Percentiles rank a stretch among this genome's conserved stretches.
These are phyloP conservation scores for Cardamine chenopodiifolia DNA, from an alignment of 345 rosid genomes.

Conservation along the genomic window DNA sequence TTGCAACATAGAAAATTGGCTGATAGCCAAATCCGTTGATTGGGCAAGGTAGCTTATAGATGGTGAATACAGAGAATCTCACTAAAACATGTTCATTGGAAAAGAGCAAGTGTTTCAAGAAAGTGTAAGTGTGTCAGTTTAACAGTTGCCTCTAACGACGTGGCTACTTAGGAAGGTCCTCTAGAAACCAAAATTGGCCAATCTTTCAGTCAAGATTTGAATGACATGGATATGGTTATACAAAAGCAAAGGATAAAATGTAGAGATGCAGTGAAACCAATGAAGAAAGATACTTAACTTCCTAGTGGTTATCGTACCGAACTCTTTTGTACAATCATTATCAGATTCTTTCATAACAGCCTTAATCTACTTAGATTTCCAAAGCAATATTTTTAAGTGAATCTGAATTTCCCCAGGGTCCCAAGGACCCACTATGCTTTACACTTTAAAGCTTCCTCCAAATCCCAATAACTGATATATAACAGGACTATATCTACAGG, in stretches of 20 bases:
- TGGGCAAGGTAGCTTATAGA: conserved; percentile 21
- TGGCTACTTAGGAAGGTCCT: not conserved
- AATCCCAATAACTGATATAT: conserved; percentile 56
- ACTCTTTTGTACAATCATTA: conserved; percentile 59
- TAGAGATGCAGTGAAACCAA: conserved; percentile 48
- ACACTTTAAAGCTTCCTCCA: conserved; percentile 58
- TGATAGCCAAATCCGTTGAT: conserved; percentile 15
- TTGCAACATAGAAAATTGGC: conserved; percentile 6
- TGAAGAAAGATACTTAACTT: conserved; percentile 78
- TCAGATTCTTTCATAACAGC: conserved; percentile 77
- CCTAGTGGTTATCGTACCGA: conserved; percentile 55
- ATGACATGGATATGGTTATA: conserved; percentile 34
- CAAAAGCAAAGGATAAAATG: conserved; percentile 58
- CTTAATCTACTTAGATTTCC: conserved; percentile 63
- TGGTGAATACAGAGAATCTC: conserved; percentile 18
- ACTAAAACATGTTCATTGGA: conserved; percentile 13
- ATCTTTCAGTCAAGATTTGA: conserved; percentile 21
- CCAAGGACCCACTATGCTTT: conserved; percentile 66
- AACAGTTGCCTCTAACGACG: not conserved
- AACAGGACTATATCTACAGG: conserved; percentile 60
- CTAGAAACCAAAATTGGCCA: not conserved
- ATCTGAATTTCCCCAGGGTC: conserved; percentile 53
- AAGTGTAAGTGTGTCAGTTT: conserved; percentile 17
- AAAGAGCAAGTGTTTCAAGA: conserved; percentile 8
- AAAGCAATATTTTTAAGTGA: conserved; percentile 61